These are phyloP conservation scores for Apiospora hydei DNA, from an alignment of 2,329 filamentous ascomycete species.

Conservation along the genomic window DNA sequence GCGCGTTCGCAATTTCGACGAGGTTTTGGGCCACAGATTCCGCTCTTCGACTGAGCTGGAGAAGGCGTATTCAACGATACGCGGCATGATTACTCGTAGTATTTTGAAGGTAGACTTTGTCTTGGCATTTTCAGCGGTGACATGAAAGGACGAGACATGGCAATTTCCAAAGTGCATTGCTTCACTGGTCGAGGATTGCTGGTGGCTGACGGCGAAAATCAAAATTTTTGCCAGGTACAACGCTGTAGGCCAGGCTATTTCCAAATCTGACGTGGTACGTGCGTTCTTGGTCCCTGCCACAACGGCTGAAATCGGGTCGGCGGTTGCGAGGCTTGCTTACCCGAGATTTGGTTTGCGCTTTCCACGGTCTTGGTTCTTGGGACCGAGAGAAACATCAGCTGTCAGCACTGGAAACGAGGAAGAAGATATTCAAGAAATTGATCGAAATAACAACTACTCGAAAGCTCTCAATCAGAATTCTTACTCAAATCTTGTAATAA, in stretches of 20 bases:
- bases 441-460: background rate
- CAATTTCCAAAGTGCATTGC: background rate
- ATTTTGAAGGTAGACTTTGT: background rate
- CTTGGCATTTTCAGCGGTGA: background rate
- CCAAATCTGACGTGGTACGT: background rate
- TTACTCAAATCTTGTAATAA: background rate
- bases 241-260: background rate
- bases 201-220: background rate
- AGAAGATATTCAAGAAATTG: background rate
- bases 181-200: background rate
- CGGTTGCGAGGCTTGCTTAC: constrained; percentile 12
- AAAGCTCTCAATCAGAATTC: no score
- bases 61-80: background rate
- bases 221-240: background rate
- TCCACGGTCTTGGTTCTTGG: background rate
- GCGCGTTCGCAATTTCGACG: background rate
- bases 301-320: constrained; percentile 13
- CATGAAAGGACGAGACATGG: background rate
- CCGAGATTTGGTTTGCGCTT: constrained; percentile 3
- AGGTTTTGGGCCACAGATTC: background rate
- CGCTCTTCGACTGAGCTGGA: background rate
- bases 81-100: background rate
- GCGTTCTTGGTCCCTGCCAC: background rate
- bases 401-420: background rate
- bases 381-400: background rate